Evolutionary conservation across 2,329 filamentous ascomycete genomes (phyloP).

Genomic region (Raffaelea ambrosiae): DNA sequence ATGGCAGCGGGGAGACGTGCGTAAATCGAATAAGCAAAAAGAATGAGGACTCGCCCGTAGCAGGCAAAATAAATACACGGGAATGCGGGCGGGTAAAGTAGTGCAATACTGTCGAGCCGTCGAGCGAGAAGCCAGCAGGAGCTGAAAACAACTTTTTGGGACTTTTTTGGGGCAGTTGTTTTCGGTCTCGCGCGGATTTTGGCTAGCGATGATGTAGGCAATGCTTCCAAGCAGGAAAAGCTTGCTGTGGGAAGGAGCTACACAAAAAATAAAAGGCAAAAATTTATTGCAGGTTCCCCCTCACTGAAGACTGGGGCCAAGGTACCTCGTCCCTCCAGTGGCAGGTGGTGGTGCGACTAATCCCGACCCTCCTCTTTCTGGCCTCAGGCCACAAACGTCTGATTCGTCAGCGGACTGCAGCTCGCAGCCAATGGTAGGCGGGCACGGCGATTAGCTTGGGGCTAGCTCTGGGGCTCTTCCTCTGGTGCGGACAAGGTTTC

Average conservation of each 20-base stretch:
- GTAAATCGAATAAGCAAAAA: not conserved
- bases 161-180: not conserved
- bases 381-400: conserved; percentile 12
- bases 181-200: conserved; percentile 6
- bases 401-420: conserved; percentile 9
- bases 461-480: too few species aligned
- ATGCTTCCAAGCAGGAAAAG: conserved; percentile 9
- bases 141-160: not conserved
- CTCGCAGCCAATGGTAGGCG: not conserved
- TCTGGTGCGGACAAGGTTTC: not conserved
- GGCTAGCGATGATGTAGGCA: conserved; percentile 14
- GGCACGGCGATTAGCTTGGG: too few species aligned
- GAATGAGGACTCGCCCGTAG: not conserved
- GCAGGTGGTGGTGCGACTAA: conserved; percentile 1
- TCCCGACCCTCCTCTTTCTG: not conserved
- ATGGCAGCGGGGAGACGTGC: conserved; percentile 17
- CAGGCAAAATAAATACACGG: not conserved
- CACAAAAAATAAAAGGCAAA: conserved; percentile 11
- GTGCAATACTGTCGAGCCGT: not conserved
- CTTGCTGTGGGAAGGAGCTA: conserved; percentile 12
- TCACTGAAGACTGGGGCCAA: not conserved
- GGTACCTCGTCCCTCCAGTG: too few species aligned
- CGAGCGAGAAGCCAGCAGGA: not conserved
- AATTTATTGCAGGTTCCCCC: not conserved
- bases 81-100: not conserved